These are phyloP conservation scores for Paulownia fortunei DNA, from an alignment of 257 asterid genomes.

Conservation along the genomic window DNA sequence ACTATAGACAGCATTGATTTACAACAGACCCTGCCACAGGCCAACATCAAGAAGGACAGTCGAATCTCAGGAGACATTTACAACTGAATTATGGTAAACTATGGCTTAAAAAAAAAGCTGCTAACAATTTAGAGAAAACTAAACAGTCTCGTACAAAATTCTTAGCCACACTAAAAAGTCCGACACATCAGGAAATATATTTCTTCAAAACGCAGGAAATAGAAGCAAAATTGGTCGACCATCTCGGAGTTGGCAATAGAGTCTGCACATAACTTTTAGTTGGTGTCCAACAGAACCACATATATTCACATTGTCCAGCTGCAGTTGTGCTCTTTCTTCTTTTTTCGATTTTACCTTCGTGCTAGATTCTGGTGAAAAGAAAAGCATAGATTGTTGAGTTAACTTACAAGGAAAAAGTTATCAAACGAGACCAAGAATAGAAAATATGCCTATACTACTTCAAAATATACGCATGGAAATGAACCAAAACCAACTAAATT, in stretches of 20 bases:
- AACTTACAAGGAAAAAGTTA: neutral
- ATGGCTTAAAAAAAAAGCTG: neutral
- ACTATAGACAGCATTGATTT: neutral
- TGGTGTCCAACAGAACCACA: constrained; percentile 8
- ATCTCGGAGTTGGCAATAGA: neutral
- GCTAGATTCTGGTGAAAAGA: constrained; percentile 26
- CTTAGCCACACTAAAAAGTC: neutral
- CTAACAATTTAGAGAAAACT: neutral
- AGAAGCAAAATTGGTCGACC: constrained; percentile 3
- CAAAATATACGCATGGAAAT: neutral
- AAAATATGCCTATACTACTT: neutral
- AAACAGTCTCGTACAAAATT: constrained; percentile 7
- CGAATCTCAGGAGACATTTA: neutral
- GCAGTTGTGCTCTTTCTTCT: constrained; percentile 17
- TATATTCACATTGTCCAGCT: constrained; percentile 31
- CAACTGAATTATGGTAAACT: neutral
- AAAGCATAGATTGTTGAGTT: neutral
- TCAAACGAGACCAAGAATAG: neutral
- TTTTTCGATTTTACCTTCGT: neutral
- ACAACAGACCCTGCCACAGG: neutral
- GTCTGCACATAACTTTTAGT: constrained; percentile 1
- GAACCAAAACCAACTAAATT: constrained; percentile 12
- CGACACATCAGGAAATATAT: neutral
- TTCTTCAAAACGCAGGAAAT: neutral
- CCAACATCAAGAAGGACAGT: neutral